Percentiles rank a stretch among this genome's conserved stretches.
phyloP scores from a whole-genome alignment of 176 grass and related monocot genomes.

The Urochloa ruziziensis region DNA sequence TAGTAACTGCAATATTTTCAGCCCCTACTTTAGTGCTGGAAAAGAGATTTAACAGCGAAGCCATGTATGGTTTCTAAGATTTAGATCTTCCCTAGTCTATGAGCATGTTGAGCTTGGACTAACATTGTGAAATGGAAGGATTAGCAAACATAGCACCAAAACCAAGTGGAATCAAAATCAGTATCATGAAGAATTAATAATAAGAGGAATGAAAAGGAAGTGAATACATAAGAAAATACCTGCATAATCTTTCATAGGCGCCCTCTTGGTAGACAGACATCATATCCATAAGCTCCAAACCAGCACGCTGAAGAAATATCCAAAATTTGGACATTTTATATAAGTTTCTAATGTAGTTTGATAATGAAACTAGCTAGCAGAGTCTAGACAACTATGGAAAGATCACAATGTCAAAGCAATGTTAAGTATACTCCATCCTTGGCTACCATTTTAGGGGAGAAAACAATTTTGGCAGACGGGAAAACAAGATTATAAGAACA shows the following conservation, averaged over 20 bases:
- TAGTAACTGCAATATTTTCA: background rate
- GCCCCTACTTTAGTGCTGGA: background rate
- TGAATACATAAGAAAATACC: constrained; percentile 40
- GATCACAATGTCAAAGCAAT: background rate
- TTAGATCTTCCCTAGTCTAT: background rate
- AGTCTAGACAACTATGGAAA: background rate
- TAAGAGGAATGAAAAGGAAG: background rate
- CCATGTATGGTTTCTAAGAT: background rate
- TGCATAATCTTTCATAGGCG: constrained; percentile 97
- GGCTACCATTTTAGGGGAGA: background rate
- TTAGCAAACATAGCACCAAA: constrained; percentile 4
- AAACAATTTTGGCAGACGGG: no score
- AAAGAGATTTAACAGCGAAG: background rate
- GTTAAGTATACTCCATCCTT: background rate
- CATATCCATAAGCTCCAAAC: constrained; percentile 99
- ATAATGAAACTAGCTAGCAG: background rate
- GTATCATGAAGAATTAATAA: background rate
- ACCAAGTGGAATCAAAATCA: background rate
- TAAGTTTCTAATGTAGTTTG: background rate
- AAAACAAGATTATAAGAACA: background rate
- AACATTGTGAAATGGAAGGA: background rate
- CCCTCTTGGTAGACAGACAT: constrained; percentile 99
- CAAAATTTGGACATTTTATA: background rate
- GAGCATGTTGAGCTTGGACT: background rate
- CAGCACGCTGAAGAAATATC: constrained; percentile 71